Percentiles rank a stretch among this genome's conserved stretches.
Evolutionary conservation across 768 basidiomycete species (phyloP).

Genomic region (Trametes cinnabarina): DNA sequence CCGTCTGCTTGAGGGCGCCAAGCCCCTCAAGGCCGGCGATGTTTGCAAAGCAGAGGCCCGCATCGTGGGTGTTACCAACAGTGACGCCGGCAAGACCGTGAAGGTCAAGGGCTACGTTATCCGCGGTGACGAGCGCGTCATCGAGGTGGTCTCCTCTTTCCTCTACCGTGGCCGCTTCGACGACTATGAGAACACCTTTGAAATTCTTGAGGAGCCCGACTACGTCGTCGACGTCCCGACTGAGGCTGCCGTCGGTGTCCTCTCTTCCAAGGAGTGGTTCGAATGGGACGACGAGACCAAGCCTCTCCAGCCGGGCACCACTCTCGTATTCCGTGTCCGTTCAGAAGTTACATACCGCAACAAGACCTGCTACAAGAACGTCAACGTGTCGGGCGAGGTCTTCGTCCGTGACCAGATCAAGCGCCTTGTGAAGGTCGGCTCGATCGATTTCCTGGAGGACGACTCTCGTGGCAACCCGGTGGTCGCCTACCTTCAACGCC

Average conservation of each 20-base stretch:
- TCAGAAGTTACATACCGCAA: constrained; percentile 91
- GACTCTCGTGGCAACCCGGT: constrained; percentile 93
- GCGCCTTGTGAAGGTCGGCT: constrained; percentile 83
- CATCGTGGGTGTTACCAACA: constrained; percentile 87
- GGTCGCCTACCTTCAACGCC: constrained; percentile 87
- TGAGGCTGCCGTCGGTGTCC: constrained; percentile 82
- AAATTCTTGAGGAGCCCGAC: constrained; percentile 85
- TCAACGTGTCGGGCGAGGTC: constrained; percentile 80
- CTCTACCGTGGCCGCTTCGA: constrained; percentile 92
- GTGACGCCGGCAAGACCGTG: constrained; percentile 90
- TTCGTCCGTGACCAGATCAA: constrained; percentile 89
- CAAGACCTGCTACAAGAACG: constrained; percentile 77
- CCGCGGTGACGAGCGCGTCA: constrained; percentile 74
- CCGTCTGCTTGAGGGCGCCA: constrained; percentile 77
- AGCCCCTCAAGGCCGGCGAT: constrained; percentile 79
- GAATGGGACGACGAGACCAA: constrained; percentile 84
- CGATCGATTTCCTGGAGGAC: constrained; percentile 82
- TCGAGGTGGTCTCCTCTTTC: constrained; percentile 94
- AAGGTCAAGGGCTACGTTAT: constrained; percentile 83
- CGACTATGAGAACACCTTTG: constrained; percentile 96
- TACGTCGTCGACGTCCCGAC: constrained; percentile 74
- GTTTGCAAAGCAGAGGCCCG: constrained; percentile 86
- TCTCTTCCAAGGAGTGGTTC: constrained; percentile 98
- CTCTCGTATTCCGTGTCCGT: constrained; percentile 85
- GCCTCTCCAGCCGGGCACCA: constrained; percentile 76